Percentiles rank a stretch among this genome's conserved stretches.
Conservation (phyloP, 768 basidiomycete species). For the Rhodotorula graminis region DNA sequence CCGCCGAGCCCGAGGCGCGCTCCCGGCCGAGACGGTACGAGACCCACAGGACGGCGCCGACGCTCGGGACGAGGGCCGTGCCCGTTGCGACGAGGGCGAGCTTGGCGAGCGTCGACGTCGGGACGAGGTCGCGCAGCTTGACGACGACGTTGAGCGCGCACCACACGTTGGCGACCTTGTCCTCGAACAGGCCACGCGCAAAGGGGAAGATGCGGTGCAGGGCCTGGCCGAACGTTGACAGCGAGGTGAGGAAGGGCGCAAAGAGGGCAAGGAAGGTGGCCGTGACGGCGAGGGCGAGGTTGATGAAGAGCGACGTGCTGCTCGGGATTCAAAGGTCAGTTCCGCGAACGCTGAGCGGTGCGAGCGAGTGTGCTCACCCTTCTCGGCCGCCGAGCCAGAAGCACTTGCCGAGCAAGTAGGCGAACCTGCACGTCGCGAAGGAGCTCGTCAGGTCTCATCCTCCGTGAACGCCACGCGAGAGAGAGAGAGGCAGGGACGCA, state of each 20-base stretch:
- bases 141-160: constrained; percentile 82
- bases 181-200: constrained; percentile 81
- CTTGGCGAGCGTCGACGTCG: constrained; percentile 53
- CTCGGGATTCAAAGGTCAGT: constrained; percentile 55
- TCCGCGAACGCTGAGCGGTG: background rate
- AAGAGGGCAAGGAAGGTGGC: constrained; percentile 66
- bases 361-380: constrained; percentile 56
- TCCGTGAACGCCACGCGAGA: no score
- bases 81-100: constrained; percentile 65
- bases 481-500: background rate
- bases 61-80: constrained; percentile 58
- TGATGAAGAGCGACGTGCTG: constrained; percentile 57
- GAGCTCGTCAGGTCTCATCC: background rate
- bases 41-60: constrained; percentile 43
- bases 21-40: background rate
- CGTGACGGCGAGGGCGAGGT: constrained; percentile 59
- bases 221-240: constrained; percentile 55
- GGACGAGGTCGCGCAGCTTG: constrained; percentile 65
- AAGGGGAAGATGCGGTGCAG: constrained; percentile 86
- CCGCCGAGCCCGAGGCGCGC: background rate
- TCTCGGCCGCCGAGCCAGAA: constrained; percentile 64
- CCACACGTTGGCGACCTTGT: constrained; percentile 98
- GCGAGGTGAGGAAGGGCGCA: constrained; percentile 60
- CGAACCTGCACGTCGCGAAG: constrained; percentile 50
- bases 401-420: constrained; percentile 85